Conservation (phyloP, 1,284 basidiomycete genomes). For the Laetiporus sulphureus region DNA sequence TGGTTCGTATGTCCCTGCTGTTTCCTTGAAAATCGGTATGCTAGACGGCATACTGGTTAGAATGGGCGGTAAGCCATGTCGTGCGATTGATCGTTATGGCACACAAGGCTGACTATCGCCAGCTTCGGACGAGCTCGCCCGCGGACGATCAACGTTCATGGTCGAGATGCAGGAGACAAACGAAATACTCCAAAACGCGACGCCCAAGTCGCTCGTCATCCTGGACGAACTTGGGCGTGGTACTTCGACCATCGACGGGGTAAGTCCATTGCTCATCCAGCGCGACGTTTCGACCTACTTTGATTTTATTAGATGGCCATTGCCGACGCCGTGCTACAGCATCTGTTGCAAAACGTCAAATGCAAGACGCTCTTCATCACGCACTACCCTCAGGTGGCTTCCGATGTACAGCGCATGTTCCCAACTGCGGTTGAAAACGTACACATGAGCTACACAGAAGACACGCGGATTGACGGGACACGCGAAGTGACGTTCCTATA, state of each 20-base stretch:
- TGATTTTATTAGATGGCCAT: conserved; percentile 63
- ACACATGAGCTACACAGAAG: conserved; percentile 82
- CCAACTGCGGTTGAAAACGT: conserved; percentile 62
- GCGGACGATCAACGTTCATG: conserved; percentile 91
- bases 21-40: conserved; percentile 63
- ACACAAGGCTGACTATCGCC: too few relatives aligned
- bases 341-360: conserved; percentile 55
- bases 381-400: conserved; percentile 78
- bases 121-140: conserved; percentile 83
- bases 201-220: conserved; percentile 72
- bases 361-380: conserved; percentile 93
- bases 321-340: conserved; percentile 71
- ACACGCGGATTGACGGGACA: conserved; percentile 59
- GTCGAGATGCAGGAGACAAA: conserved; percentile 93
- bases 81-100: background rate
- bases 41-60: conserved; percentile 84
- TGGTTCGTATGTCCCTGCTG: conserved; percentile 75
- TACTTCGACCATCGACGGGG: conserved; percentile 82
- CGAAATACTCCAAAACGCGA: conserved; percentile 78
- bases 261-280: conserved; percentile 28
- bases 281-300: background rate
- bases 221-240: conserved; percentile 84
- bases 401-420: conserved; percentile 47
- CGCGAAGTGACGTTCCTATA: conserved; percentile 85
- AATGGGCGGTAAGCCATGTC: conserved; percentile 61